Percentiles rank a stretch among this genome's conserved stretches.
Conservation (phyloP, 768 basidiomycete species). For the Boletales sp. region DNA sequence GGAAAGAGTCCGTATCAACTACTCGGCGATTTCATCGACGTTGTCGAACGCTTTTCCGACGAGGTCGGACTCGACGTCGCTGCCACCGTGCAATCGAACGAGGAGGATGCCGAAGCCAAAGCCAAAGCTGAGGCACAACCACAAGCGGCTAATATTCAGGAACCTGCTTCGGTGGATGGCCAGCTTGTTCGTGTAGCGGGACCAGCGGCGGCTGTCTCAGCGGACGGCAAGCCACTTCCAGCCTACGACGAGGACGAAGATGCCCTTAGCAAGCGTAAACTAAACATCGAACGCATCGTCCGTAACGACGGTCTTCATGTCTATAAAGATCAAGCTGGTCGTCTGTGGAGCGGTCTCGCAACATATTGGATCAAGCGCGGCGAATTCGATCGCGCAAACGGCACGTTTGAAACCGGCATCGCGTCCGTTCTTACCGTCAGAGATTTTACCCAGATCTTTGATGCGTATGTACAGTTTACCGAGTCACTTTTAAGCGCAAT, state of each 20-base stretch:
- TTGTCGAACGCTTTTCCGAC: slow-evolving; percentile 86
- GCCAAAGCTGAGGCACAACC: slow-evolving; percentile 37
- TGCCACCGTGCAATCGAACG: slow-evolving; percentile 61
- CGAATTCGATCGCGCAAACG: slow-evolving; percentile 88
- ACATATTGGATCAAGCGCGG: slow-evolving; percentile 98
- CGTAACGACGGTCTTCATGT: slow-evolving; percentile 80
- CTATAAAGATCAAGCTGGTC: slow-evolving; percentile 96
- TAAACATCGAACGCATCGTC: slow-evolving; percentile 87
- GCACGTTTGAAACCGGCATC: slow-evolving; percentile 86
- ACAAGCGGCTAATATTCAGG: slow-evolving; percentile 22
- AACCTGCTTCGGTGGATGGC: slow-evolving; percentile 50
- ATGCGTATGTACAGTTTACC: slow-evolving; percentile 91
- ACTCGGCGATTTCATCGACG: slow-evolving; percentile 87
- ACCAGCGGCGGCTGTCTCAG: slow-evolving; percentile 50
- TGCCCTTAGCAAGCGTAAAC: slow-evolving; percentile 58
- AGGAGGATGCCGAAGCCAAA: slow-evolving; percentile 45
- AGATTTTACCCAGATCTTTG: slow-evolving; percentile 98
- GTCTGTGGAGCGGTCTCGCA: slow-evolving; percentile 92
- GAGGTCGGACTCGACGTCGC: slow-evolving; percentile 88
- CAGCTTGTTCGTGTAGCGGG: slow-evolving; percentile 71
- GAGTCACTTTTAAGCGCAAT: slow-evolving; percentile 86
- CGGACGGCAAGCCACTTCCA: slow-evolving; percentile 47
- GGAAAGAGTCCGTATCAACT: slow-evolving; percentile 96
- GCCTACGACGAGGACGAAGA: slow-evolving; percentile 84
- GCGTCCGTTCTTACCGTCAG: slow-evolving; percentile 84